phyloP scores from a whole-genome alignment of 2,329 filamentous ascomycete species.

The Botrytis cinerea region DNA sequence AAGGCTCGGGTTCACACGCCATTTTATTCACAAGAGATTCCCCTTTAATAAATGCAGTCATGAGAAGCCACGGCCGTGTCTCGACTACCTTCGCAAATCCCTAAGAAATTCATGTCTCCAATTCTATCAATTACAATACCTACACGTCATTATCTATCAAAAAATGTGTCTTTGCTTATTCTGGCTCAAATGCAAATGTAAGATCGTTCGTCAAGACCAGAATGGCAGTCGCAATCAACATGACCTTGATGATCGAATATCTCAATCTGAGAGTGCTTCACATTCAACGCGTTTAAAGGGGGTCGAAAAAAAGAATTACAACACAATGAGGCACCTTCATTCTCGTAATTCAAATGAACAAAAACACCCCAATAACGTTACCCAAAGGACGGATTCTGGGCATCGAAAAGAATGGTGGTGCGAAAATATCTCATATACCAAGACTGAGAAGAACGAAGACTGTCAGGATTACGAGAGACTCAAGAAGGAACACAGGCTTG shows the following conservation, averaged over 20 bases:
- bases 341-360: not conserved
- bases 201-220: not conserved
- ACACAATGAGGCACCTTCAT: too few relatives aligned
- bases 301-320: not conserved
- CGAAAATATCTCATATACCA: not conserved
- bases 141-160: not conserved
- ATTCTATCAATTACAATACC: too few relatives aligned
- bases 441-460: not conserved
- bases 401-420: not conserved
- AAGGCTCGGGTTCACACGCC: not conserved
- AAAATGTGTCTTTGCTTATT: not conserved
- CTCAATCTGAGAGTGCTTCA: not conserved
- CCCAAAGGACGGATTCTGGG: too few relatives aligned
- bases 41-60: not conserved
- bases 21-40: not conserved
- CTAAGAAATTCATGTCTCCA: not conserved
- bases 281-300: not conserved
- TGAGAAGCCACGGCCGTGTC: not conserved
- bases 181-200: constrained; percentile 4
- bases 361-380: not conserved
- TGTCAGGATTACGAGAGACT: not conserved
- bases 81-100: not conserved
- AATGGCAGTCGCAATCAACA: not conserved
- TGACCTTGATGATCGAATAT: not conserved
- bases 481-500: not conserved